Base-by-base conservation (phyloP, 495 filamentous ascomycete species). In the Thozetella sp. region DNA sequence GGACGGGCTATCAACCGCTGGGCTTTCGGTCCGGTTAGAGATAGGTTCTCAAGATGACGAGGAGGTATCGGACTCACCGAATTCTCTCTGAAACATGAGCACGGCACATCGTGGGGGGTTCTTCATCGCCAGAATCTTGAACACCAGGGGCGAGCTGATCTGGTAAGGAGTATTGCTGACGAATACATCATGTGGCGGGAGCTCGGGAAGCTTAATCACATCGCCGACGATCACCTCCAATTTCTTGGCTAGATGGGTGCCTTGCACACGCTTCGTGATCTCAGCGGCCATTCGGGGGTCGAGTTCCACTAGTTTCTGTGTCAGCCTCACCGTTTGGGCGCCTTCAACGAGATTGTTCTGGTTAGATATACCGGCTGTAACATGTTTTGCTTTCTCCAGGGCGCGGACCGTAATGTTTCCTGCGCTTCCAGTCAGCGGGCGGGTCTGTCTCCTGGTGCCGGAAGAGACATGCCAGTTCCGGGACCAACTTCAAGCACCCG, bases 261-360 rank as follows among this genome's bases (percentile, higher is more conserved):
- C 92, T 71, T 96, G 92, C 25, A 97, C 92, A 59, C 93, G 89
- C 70, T 97, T 97, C 48, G 93, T 97, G 62, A 97, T 85, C 73
- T 98, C 95, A 25, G 93, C 94, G 3, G 93, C 94, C 95, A 97
- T 98, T 67, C 94, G 83, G 48, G 94, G 94, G 73, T 97, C 94
- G 76, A 96, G 84, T 78, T 98, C 94, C 27, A 97, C 92, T 72
- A 37, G 34, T 26, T 4, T 12, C 10, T 34, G 54, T n/a, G n/a
- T 48, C 20, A 48, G 43, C 20, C n/a, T 11, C 11, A n/a, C n/a
- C n/a, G n/a, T n/a, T n/a, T n/a, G n/a, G n/a, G n/a, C n/a, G n/a
- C n/a, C n/a, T n/a, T n/a, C 20, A 56, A 50, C 25, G 62, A 62
- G 54, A 59, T 40, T 51, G 26, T 20, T 2, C n/a, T 22, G 19